phyloP scores from a whole-genome alignment of 768 basidiomycete genomes.

The Suillus ampliporus region DNA sequence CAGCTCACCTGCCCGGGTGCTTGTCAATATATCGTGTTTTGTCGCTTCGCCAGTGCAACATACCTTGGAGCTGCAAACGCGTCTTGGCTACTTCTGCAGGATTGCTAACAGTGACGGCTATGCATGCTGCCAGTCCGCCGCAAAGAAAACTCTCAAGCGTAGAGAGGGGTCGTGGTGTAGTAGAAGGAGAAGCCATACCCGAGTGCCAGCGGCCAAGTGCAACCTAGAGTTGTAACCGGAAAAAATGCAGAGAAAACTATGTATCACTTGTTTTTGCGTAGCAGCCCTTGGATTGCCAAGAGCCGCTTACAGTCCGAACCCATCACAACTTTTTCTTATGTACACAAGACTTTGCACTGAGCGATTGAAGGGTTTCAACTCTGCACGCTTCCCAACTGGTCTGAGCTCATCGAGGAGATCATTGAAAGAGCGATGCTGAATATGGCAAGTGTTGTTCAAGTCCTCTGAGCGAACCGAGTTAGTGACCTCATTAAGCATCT shows the following conservation, averaged over 20 bases:
- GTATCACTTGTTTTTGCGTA: neutral
- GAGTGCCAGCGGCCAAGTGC: neutral
- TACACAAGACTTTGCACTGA: neutral
- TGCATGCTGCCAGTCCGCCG: constrained; percentile 90
- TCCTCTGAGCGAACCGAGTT: neutral
- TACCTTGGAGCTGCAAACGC: constrained; percentile 87
- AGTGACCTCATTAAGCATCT: neutral
- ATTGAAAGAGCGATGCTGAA: neutral
- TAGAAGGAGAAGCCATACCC: neutral
- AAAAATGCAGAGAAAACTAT: too few species aligned
- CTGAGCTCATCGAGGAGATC: neutral
- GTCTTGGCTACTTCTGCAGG: constrained; percentile 86
- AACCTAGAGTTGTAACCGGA: neutral
- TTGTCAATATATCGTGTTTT: too few species aligned
- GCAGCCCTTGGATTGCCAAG: neutral
- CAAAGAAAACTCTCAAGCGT: constrained; percentile 84
- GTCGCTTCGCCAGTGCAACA: neutral
- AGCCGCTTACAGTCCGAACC: too few species aligned
- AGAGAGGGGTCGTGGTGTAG: constrained; percentile 50
- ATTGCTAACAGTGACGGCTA: constrained; percentile 86
- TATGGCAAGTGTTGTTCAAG: constrained; percentile 2
- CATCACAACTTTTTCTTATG: neutral
- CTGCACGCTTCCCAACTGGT: neutral
- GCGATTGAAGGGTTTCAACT: too few species aligned
- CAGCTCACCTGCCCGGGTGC: constrained; percentile 61